These are phyloP conservation scores for Lichtheimia corymbifera DNA, from an alignment of 371 early-diverging fungal species.

Conservation along the genomic window DNA sequence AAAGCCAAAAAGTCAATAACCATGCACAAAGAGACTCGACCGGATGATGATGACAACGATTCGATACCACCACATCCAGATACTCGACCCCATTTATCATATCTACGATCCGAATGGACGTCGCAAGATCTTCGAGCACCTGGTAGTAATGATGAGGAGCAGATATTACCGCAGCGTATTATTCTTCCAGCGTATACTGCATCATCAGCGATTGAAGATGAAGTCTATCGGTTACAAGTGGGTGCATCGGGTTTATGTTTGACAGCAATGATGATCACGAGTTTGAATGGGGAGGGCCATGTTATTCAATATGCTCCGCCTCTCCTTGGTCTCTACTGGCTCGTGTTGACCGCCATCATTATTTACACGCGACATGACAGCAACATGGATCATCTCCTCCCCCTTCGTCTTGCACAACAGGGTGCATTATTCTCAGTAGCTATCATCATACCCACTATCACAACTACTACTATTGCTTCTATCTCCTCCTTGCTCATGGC, in stretches of 20 bases:
- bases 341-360: conserved; percentile 1
- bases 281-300: background rate
- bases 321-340: background rate
- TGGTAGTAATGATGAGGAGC: background rate
- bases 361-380: background rate
- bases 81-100: conserved; percentile 26
- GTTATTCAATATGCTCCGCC: background rate
- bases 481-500: conserved; percentile 1
- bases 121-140: conserved; percentile 15
- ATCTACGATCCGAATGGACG: conserved; percentile 32
- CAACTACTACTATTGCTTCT: background rate
- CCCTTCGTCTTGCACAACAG: background rate
- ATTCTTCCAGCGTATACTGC: background rate
- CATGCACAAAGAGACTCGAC: no score
- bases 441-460: background rate
- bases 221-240: background rate
- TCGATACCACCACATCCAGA: conserved; percentile 11
- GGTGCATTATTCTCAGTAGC: background rate
- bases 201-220: conserved; percentile 2
- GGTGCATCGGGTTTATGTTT: background rate
- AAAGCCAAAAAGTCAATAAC: conserved; percentile 21
- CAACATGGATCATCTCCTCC: background rate
- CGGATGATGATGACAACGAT: conserved; percentile 4
- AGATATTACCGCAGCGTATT: conserved; percentile 5
- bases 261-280: background rate